Conservation (phyloP, 495 filamentous ascomycete species). For the Lasiosphaeria ovina region DNA sequence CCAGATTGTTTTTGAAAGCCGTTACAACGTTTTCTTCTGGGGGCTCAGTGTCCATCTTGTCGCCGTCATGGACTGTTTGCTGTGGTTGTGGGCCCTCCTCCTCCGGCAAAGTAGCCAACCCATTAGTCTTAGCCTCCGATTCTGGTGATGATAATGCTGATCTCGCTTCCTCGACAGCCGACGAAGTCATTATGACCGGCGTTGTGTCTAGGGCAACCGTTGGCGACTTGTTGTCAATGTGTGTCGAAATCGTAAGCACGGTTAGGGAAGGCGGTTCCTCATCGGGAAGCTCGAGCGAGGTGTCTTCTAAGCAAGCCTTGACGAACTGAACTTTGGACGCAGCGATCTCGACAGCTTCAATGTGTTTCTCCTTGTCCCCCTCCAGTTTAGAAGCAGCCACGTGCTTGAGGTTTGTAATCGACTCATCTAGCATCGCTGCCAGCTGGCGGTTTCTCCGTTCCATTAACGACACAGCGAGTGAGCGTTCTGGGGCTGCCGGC, state of each 20-base stretch:
- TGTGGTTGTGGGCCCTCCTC: slow-evolving; percentile 17
- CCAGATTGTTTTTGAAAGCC: slow-evolving; percentile 3
- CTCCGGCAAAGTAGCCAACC: slow-evolving; percentile 10
- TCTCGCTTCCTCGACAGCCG: slow-evolving; percentile 26
- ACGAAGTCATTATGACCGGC: slow-evolving; percentile 32
- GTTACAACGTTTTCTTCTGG: slow-evolving; percentile 19
- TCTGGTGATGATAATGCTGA: slow-evolving; percentile 24
- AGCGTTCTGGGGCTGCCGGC: slow-evolving; percentile 14
- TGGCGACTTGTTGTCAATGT: slow-evolving; percentile 21
- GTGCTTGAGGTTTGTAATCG: slow-evolving; percentile 64
- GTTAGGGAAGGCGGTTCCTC: slow-evolving; percentile 36
- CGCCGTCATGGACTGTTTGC: slow-evolving; percentile 15
- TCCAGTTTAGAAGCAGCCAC: slow-evolving; percentile 39
- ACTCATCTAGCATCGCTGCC: slow-evolving; percentile 67
- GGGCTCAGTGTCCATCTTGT: slow-evolving; percentile 31
- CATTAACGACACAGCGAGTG: slow-evolving; percentile 44
- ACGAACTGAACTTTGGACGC: slow-evolving; percentile 75
- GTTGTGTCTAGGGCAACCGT: slow-evolving; percentile 36
- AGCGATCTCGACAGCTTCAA: slow-evolving; percentile 59
- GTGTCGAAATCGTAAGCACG: slow-evolving; percentile 23
- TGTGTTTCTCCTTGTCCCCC: slow-evolving; percentile 32
- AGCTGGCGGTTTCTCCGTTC: slow-evolving; percentile 72
- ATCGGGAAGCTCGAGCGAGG: slow-evolving; percentile 53
- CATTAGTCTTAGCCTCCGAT: neutral
- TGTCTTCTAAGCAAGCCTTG: slow-evolving; percentile 71